phyloP scores from a whole-genome alignment of 371 early-diverging fungal genomes.

The Rhizopus stolonifer region DNA sequence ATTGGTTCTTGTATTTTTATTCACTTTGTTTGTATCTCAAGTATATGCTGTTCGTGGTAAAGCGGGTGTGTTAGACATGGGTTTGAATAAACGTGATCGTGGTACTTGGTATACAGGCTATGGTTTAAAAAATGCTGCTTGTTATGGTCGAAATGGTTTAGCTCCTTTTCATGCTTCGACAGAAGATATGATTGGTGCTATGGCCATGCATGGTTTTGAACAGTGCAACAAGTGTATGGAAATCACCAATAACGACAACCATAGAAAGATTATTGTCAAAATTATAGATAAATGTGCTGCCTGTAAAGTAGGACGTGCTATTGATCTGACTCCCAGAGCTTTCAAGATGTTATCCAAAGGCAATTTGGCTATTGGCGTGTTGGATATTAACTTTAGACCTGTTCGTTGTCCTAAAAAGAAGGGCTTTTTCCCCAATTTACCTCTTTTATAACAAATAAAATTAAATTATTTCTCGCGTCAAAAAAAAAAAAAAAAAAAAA shows the following conservation, averaged over 20 bases:
- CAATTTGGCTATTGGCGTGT: slow-evolving; percentile 27
- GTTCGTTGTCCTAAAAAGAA: slow-evolving; percentile 16
- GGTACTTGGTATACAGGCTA: slow-evolving; percentile 31
- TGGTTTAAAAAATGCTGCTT: slow-evolving; percentile 34
- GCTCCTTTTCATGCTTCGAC: slow-evolving; percentile 21
- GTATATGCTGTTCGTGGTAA: slow-evolving; percentile 5
- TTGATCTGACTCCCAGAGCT: slow-evolving; percentile 38
- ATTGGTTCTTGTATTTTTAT: no score
- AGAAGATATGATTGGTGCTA: slow-evolving; percentile 34
- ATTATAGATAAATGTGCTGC: slow-evolving; percentile 39
- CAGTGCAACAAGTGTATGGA: slow-evolving; percentile 37
- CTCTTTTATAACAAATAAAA: no score
- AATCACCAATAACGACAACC: slow-evolving; percentile 25
- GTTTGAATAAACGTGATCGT: slow-evolving; percentile 19
- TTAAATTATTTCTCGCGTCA: no score
- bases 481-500: no score
- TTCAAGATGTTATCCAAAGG: slow-evolving; percentile 22
- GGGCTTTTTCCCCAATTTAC: not conserved
- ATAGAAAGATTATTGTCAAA: slow-evolving; percentile 18
- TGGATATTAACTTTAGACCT: slow-evolving; percentile 29
- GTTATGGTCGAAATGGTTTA: slow-evolving; percentile 31
- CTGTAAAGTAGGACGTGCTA: slow-evolving; percentile 23
- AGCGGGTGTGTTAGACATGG: slow-evolving; percentile 22
- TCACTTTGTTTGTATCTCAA: not conserved
- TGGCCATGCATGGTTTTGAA: slow-evolving; percentile 36